A percentile compares a stretch with the other conserved stretches of the same genome.
Evolutionary conservation across 805 yeast genomes (phyloP).

Genomic region (Yamadazyma ubonensis): DNA sequence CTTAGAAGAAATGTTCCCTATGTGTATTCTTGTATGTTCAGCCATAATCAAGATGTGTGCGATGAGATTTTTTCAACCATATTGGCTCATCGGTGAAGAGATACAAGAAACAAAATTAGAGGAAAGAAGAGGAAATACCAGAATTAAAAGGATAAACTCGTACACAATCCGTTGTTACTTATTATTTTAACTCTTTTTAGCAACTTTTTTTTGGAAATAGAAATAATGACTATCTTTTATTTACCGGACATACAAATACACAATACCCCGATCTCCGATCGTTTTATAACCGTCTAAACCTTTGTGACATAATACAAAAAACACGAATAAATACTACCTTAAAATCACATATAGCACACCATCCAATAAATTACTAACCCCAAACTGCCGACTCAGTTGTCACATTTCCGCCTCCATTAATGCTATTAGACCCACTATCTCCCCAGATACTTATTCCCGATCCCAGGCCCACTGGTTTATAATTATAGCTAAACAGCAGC

Average conservation of each 20-base stretch:
- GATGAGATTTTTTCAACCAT: constrained; percentile 4
- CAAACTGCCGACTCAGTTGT: constrained; percentile 9
- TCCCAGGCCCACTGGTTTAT: constrained; percentile 1
- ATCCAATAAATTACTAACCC: constrained; percentile 6
- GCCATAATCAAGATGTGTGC: constrained; percentile 5
- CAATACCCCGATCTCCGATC: constrained; percentile 3
- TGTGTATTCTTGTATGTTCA: constrained; percentile 45
- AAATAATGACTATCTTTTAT: too few relatives aligned
- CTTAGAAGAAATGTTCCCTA: constrained; percentile 63
- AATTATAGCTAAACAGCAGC: constrained; percentile 1
- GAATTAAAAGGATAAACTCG: too few relatives aligned
- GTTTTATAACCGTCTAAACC: neutral
- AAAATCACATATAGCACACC: neutral
- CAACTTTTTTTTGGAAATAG: too few relatives aligned
- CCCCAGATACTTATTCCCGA: constrained; percentile 9
- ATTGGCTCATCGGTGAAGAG: neutral
- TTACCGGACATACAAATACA: constrained; percentile 6
- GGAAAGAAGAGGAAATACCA: too few relatives aligned
- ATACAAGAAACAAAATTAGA: neutral
- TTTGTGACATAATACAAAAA: constrained; percentile 4
- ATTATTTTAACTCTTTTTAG: neutral
- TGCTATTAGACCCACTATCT: constrained; percentile 3
- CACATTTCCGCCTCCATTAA: neutral
- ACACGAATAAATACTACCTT: constrained; percentile 5
- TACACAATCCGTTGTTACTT: neutral